Evolutionary conservation across 2,329 filamentous ascomycete genomes (phyloP), one percentile per base, ranked within the genome.

Genomic region (Aspergillus sp.): DNA sequence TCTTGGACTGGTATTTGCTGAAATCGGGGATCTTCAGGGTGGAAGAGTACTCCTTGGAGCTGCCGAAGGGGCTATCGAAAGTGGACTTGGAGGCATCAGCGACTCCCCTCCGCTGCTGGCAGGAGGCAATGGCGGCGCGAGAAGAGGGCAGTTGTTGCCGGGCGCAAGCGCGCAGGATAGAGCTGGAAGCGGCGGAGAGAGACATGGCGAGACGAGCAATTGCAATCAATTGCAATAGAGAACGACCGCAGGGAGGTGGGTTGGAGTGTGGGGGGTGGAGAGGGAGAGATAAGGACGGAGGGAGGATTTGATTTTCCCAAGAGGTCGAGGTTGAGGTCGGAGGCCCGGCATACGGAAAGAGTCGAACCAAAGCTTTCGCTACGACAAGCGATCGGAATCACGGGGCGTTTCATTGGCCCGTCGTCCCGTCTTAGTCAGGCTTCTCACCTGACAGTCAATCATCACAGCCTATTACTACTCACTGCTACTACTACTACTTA

Each of bases 1-100:
- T 82, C 77, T 87, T 88, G 80, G 86, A 89, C 81, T 88, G 83
- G 84, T 99, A 99, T 78, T 92, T 89, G 78, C 86, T 86, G 81
- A 96, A 98, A 82, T 90, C 88, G 70, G 95, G 95, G 75, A 98
- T 90, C 79, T 90, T 87, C 78, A 84, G 88, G 70, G 84, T 86
- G 54, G 82, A 73, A 57, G 70, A 39, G 36, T 55, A 73, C 67
- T 78, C 74, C 61, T 77, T 74, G 66, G 74, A 65, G 68, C 75
- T 77, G 73, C 80, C 79, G 80, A 89, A 89, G 63, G 87, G 87
- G 69, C 78, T 80, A 47, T 82, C 73, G 70, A 81, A 82, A 62
- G 76, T 77, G 27, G 80, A 75, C 68, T 75, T 74, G 68, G 65
- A 64, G 32, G 73, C 70, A 68, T 72, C 72, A 63, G 70, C 68